Evolutionary conservation across 257 asterid species (phyloP).

Genomic region (Capsicum rhomboideum): DNA sequence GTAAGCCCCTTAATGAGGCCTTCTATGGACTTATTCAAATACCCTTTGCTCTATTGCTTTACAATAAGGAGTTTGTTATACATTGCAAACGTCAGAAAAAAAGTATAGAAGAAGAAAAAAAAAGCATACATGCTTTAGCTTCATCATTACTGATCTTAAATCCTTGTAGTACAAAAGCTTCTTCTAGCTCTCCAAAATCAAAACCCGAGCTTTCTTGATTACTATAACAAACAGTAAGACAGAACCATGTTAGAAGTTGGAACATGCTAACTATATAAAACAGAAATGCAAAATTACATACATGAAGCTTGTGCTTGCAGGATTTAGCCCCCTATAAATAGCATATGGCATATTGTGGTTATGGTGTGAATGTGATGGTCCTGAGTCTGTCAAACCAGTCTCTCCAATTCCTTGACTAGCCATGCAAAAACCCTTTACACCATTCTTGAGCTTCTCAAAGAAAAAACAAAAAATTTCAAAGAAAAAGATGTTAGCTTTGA

Average conservation of each 20-base stretch:
- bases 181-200: constrained; percentile 91
- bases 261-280: too few relatives aligned
- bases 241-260: constrained; percentile 11
- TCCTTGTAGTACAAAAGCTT: constrained; percentile 77
- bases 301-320: constrained; percentile 46
- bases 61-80: constrained; percentile 5
- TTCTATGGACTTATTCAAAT: constrained; percentile 38
- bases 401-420: constrained; percentile 36
- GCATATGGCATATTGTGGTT: constrained; percentile 42
- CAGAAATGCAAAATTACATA: not conserved
- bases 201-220: constrained; percentile 72
- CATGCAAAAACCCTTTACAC: constrained; percentile 60
- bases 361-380: constrained; percentile 19
- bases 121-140: constrained; percentile 55
- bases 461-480: not conserved
- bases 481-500: not conserved
- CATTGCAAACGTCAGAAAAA: constrained; percentile 50
- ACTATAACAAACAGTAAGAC: not conserved
- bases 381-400: constrained; percentile 35
- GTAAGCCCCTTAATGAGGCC: constrained; percentile 16
- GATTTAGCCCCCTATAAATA: constrained; percentile 47
- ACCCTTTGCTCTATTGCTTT: not conserved
- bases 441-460: constrained; percentile 15
- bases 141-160: constrained; percentile 51
- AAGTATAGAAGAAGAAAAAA: constrained; percentile 1